These are phyloP conservation scores for Pyrenochaeta sp. DNA, from an alignment of 2,329 filamentous ascomycete genomes.

Conservation along the genomic window DNA sequence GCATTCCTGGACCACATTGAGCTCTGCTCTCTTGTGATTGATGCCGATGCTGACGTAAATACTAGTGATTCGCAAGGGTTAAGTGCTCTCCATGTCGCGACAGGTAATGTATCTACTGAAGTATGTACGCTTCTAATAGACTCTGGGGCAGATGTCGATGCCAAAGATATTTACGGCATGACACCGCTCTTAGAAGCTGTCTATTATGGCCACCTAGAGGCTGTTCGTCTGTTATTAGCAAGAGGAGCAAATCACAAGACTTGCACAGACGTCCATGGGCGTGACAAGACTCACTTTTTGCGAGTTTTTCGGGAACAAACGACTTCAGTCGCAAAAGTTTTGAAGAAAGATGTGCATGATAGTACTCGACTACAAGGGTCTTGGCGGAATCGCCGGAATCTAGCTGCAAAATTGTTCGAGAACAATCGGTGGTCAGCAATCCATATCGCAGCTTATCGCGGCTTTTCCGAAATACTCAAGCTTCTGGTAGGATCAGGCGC, in stretches of 20 bases:
- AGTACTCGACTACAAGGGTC: neutral
- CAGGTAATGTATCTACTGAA: neutral
- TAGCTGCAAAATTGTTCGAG: neutral
- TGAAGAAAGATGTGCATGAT: neutral
- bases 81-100: neutral
- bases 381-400: neutral
- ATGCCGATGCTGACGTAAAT: too few species aligned
- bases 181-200: conserved; percentile 6
- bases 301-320: too few species aligned
- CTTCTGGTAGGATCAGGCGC: neutral
- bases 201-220: conserved; percentile 3
- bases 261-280: too few species aligned
- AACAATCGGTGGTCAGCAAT: neutral
- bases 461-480: neutral
- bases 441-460: conserved; percentile 1
- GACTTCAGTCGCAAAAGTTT: too few species aligned
- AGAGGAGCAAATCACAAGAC: conserved; percentile 2
- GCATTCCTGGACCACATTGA: too few species aligned
- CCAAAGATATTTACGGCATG: conserved; percentile 1
- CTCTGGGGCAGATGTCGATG: neutral
- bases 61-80: neutral
- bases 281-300: too few species aligned
- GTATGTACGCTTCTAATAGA: neutral
- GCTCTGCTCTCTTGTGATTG: too few species aligned
- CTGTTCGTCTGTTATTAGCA: neutral